Conservation (phyloP, 768 basidiomycete species). For the Psilocybe cubensis region DNA sequence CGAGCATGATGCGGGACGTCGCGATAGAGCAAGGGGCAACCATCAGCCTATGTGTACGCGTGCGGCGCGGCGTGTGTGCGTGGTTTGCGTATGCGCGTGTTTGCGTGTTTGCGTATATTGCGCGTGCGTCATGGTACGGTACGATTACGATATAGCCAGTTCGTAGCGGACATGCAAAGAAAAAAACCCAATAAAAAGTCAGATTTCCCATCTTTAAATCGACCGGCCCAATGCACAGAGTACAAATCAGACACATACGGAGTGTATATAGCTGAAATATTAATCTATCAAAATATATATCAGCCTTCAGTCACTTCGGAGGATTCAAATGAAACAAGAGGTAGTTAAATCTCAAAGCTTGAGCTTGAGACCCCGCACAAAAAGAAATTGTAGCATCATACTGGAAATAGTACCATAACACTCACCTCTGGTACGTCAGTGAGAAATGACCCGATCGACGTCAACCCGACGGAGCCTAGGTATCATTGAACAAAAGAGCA, state of each 20-base stretch:
- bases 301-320: neutral
- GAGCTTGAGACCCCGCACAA: too few relatives aligned
- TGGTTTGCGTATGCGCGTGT: too few relatives aligned
- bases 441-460: conserved; percentile 36
- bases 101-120: too few relatives aligned
- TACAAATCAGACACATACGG: conserved; percentile 26
- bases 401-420: neutral
- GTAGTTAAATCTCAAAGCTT: too few relatives aligned
- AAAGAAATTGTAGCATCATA: neutral
- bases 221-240: neutral
- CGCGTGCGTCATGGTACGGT: too few relatives aligned
- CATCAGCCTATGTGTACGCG: conserved; percentile 25
- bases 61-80: too few relatives aligned
- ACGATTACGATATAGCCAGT: too few relatives aligned
- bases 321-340: too few relatives aligned
- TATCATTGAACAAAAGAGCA: neutral
- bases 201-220: too few relatives aligned
- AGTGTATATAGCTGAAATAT: conserved; percentile 39
- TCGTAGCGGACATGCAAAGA: too few relatives aligned
- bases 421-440: conserved; percentile 28
- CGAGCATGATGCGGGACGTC: conserved; percentile 30
- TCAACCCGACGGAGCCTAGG: conserved; percentile 35
- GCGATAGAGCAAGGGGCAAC: conserved; percentile 33
- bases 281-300: conserved; percentile 34
- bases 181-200: too few relatives aligned